Conservation (phyloP, 148 eudicot species). For the Chenopodium album region DNA sequence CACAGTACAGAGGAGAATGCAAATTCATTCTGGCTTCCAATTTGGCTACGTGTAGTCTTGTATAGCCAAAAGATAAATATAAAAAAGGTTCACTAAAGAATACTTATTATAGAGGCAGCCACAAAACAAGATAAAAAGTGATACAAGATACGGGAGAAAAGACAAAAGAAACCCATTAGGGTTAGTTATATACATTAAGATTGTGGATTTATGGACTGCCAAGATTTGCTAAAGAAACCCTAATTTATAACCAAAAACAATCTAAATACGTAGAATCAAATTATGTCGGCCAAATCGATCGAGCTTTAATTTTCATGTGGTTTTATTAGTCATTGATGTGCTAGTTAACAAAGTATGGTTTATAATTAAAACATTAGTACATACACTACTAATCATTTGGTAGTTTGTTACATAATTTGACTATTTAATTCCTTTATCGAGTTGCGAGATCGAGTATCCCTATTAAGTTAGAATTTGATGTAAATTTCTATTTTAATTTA, state of each 20-base stretch:
- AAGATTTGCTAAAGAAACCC: no score
- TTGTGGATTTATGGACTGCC: no score
- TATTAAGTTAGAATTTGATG: no score
- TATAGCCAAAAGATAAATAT: background rate
- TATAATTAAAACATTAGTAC: no score
- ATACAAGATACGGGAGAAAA: background rate
- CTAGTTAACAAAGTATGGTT: no score
- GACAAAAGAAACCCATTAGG: constrained; percentile 5
- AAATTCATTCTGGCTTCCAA: background rate
- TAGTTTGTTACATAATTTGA: no score
- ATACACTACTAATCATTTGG: no score
- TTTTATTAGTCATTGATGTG: no score
- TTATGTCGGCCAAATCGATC: background rate
- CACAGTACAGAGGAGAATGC: background rate
- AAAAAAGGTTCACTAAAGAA: background rate
- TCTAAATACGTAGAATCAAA: background rate
- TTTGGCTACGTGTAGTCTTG: background rate
- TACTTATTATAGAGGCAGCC: background rate
- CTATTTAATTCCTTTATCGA: no score
- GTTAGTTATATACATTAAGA: background rate
- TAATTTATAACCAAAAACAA: background rate
- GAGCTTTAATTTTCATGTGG: no score
- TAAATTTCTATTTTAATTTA: no score
- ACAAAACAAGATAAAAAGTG: background rate
- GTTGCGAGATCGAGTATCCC: no score